phyloP scores from a whole-genome alignment of 2,329 filamentous ascomycete genomes.

The Botrytis aclada region DNA sequence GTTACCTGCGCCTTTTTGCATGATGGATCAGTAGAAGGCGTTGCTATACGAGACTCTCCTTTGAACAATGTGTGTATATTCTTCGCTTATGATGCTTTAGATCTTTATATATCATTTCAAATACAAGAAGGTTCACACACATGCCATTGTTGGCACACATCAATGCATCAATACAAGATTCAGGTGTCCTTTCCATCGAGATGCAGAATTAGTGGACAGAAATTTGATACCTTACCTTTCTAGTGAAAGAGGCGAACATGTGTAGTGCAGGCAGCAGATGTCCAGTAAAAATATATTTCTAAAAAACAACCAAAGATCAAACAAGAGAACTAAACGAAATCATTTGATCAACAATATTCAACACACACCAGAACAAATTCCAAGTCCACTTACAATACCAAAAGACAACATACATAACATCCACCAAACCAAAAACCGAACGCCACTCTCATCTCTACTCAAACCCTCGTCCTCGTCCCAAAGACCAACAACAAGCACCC shows the following conservation, averaged over 20 bases:
- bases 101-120: not conserved
- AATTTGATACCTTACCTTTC: not conserved
- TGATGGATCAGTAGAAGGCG: not conserved
- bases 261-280: not conserved
- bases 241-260: not conserved
- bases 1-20: not conserved
- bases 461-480: not conserved
- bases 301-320: not conserved
- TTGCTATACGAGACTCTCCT: not conserved
- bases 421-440: constrained; percentile 6
- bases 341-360: not conserved
- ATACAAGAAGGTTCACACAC: not conserved
- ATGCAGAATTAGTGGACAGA: not conserved
- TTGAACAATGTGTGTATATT: not conserved
- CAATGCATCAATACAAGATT: not conserved
- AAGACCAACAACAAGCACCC: not conserved
- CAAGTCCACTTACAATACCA: not conserved
- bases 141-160: not conserved
- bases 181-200: not conserved
- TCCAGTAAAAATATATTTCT: not conserved
- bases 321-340: not conserved
- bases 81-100: not conserved
- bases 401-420: constrained; percentile 5
- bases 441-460: not conserved
- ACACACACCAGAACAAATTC: not conserved